A percentile compares a stretch with the other conserved stretches of the same genome.
phyloP scores from a whole-genome alignment of 2,329 filamentous ascomycete species.

The Trichoderma arundinaceum region DNA sequence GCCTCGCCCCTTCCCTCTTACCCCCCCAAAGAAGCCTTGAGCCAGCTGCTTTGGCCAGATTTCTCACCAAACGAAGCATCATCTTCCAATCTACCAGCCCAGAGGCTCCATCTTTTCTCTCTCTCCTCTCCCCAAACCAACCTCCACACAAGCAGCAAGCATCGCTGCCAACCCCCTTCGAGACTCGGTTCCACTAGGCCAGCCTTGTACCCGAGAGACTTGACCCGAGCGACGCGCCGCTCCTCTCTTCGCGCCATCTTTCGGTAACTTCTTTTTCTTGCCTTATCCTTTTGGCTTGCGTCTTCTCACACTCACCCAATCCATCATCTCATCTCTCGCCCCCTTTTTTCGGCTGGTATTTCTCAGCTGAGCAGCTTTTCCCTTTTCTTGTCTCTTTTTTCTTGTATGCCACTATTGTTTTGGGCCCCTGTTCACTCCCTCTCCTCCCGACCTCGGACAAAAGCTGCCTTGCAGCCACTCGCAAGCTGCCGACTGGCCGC shows the following conservation, averaged over 20 bases:
- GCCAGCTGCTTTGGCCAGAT: background rate
- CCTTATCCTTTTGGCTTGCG: background rate
- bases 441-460: conserved; percentile 28
- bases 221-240: conserved; percentile 13
- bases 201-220: conserved; percentile 15
- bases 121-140: background rate
- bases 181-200: background rate
- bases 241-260: conserved; percentile 8
- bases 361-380: background rate
- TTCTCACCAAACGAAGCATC: conserved; percentile 8
- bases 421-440: conserved; percentile 8
- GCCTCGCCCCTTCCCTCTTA: conserved; percentile 14
- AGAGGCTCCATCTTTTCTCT: conserved; percentile 9
- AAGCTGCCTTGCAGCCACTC: conserved; percentile 25
- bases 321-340: no score
- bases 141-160: background rate
- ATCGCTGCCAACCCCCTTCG: background rate
- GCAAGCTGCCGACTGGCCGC: conserved; percentile 27
- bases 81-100: background rate
- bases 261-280: background rate
- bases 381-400: background rate
- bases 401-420: conserved; percentile 1
- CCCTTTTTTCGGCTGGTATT: background rate
- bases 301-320: no score
- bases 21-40: background rate